Evolutionary conservation across 495 filamentous ascomycete genomes (phyloP), one percentile per base, ranked within the genome.

Genomic region (Penicillium herquei): DNA sequence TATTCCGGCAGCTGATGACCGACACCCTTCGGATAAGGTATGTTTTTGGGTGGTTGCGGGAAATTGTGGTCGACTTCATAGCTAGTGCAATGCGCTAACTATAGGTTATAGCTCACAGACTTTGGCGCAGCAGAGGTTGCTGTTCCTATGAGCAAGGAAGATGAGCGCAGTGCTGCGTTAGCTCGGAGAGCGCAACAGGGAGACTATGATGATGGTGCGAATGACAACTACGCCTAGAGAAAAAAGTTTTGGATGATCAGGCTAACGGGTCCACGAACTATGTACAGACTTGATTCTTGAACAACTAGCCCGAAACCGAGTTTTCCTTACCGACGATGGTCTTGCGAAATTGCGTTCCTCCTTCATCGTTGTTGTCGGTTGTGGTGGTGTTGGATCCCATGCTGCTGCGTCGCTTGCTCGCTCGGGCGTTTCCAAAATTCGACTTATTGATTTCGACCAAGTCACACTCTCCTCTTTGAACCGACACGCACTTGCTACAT

Each of bases 371-470:
- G 80, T 99, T 6, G 90, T 99, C 39, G 94, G 94, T 10, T 93
- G 91, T 61, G 94, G 94, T 51, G 94, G 94, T 30, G 94, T 99
- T 7, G 94, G 94, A 52, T 96, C 91, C 1, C 95, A 97, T 75
- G 90, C 90, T 40, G 83, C 87, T 10, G 85, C 91, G 3, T 88
- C 95, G 16, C 82, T 99, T 13, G 84, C 92, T 7, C 88, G 94
- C 21, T 96, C 92, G 0, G 95, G 94, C 17, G 91, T 96, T 16
- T 83, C 86, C 32, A 86, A 84, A 51, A 82, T 99, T 49, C 88
- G 95, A 2, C 82, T 99, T 26, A 87, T 99, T 59, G 94, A 99
- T 69, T 99, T 99, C 66, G 94, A 99, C 72, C 94, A 99, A 78
- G 95, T 97, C 26, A 92, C 91, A 0, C 79, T 99, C 3, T 94